These are phyloP conservation scores for Arthrobotrys iridis DNA, from an alignment of 2,329 filamentous ascomycete genomes.

Conservation along the genomic window DNA sequence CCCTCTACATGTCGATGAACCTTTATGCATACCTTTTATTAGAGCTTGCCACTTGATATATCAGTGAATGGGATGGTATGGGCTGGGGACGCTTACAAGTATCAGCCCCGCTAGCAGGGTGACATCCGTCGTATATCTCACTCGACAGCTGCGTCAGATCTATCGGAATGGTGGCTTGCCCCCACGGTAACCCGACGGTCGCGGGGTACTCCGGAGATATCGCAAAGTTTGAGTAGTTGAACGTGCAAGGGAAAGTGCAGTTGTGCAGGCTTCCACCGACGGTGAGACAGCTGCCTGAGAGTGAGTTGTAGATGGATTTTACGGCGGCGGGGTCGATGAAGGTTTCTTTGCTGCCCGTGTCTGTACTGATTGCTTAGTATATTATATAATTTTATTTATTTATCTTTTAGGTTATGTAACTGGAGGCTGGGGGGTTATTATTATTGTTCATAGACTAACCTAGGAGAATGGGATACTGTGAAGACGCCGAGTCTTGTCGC, in stretches of 20 bases:
- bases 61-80: too few relatives aligned
- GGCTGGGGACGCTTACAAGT: conserved; percentile 40
- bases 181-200: conserved; percentile 27
- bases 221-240: conserved; percentile 28
- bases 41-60: background rate
- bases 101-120: conserved; percentile 2
- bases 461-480: conserved; percentile 23
- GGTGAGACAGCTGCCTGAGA: conserved; percentile 47
- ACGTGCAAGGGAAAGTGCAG: conserved; percentile 44
- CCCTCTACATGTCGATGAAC: conserved; percentile 41
- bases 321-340: conserved; percentile 23
- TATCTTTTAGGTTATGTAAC: background rate
- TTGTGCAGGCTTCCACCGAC: conserved; percentile 33
- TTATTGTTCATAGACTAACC: conserved; percentile 10
- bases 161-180: conserved; percentile 15
- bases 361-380: too few relatives aligned
- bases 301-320: conserved; percentile 40
- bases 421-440: too few relatives aligned
- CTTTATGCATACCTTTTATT: background rate
- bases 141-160: conserved; percentile 33
- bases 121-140: conserved; percentile 36
- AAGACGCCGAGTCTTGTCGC: background rate
- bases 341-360: conserved; percentile 41
- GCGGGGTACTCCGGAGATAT: conserved; percentile 36
- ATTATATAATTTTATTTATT: too few relatives aligned